These are phyloP conservation scores for Pezicula radicicola DNA, from an alignment of 2,329 filamentous ascomycete species.

Conservation along the genomic window DNA sequence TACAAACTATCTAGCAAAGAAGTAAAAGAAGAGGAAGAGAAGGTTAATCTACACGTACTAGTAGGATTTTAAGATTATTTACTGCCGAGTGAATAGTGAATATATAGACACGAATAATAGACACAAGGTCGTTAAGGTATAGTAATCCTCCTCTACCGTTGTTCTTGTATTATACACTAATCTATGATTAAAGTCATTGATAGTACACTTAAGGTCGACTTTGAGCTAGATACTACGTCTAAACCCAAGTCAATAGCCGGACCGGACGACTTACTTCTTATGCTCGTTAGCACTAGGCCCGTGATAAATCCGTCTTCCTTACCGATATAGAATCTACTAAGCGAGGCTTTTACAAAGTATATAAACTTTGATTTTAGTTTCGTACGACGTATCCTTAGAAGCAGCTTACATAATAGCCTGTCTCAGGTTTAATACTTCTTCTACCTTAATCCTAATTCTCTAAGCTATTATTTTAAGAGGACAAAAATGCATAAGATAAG, in stretches of 20 bases:
- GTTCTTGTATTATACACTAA: conserved; percentile 9
- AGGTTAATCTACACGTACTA: conserved; percentile 8
- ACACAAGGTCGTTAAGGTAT: conserved; percentile 14
- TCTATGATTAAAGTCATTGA: conserved; percentile 12
- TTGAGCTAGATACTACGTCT: conserved; percentile 10
- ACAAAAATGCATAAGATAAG: too few species aligned
- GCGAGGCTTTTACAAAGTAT: too few species aligned
- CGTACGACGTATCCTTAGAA: too few species aligned
- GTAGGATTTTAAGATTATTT: too few species aligned
- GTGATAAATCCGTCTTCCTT: conserved; percentile 19
- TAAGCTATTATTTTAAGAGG: too few species aligned
- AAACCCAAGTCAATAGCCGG: conserved; percentile 17
- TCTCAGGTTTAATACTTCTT: too few species aligned
- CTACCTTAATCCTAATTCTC: too few species aligned
- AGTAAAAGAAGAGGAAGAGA: conserved; percentile 6
- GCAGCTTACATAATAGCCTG: too few species aligned
- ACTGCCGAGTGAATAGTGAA: too few species aligned
- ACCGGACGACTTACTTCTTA: conserved; percentile 18
- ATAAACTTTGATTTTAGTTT: too few species aligned
- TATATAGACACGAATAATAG: conserved; percentile 10
- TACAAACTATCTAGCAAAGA: conserved; percentile 15
- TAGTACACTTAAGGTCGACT: conserved; percentile 10
- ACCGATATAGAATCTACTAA: conserved; percentile 9
- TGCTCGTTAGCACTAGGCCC: conserved; percentile 19
- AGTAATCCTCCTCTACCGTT: background rate